A percentile compares a stretch with the other conserved stretches of the same genome.
Evolutionary conservation across 371 early-diverging fungal species (phyloP).

Genomic region (Mucor sp.): DNA sequence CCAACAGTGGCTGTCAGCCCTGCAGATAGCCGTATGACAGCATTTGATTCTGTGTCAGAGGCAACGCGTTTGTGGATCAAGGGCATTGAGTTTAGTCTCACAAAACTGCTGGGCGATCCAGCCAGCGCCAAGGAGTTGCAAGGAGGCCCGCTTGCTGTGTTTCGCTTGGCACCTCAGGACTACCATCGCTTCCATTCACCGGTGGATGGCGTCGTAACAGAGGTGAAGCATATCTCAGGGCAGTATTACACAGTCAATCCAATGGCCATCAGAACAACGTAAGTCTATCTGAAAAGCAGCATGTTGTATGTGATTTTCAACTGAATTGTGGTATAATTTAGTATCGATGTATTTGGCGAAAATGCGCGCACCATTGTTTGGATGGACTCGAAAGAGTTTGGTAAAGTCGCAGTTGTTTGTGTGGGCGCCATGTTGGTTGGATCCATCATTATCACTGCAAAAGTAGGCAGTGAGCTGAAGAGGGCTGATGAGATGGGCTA

Average conservation of each 20-base stretch:
- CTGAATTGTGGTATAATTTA: neutral
- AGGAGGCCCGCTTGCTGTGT: constrained; percentile 66
- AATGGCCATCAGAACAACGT: constrained; percentile 81
- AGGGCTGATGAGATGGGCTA: constrained; percentile 71
- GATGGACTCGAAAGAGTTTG: constrained; percentile 29
- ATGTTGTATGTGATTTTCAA: constrained; percentile 24
- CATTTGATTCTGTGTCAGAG: constrained; percentile 52
- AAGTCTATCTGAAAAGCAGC: constrained; percentile 23
- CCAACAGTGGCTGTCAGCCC: constrained; percentile 71
- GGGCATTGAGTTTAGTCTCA: constrained; percentile 64
- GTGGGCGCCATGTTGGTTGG: constrained; percentile 55
- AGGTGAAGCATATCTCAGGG: constrained; percentile 26
- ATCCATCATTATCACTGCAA: constrained; percentile 47
- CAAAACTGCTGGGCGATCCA: constrained; percentile 51
- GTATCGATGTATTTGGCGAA: constrained; percentile 57
- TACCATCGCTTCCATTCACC: constrained; percentile 82
- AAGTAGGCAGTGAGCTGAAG: constrained; percentile 44
- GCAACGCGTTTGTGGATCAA: constrained; percentile 76
- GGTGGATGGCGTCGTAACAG: constrained; percentile 55
- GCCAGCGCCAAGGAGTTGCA: constrained; percentile 47
- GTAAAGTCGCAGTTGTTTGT: constrained; percentile 43
- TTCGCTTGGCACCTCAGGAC: constrained; percentile 80
- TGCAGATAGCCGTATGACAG: constrained; percentile 70
- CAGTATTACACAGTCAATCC: constrained; percentile 37
- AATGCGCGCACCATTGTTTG: constrained; percentile 46